phyloP scores from a whole-genome alignment of 2,329 filamentous ascomycete genomes.

The Calonectria multiphialidica region DNA sequence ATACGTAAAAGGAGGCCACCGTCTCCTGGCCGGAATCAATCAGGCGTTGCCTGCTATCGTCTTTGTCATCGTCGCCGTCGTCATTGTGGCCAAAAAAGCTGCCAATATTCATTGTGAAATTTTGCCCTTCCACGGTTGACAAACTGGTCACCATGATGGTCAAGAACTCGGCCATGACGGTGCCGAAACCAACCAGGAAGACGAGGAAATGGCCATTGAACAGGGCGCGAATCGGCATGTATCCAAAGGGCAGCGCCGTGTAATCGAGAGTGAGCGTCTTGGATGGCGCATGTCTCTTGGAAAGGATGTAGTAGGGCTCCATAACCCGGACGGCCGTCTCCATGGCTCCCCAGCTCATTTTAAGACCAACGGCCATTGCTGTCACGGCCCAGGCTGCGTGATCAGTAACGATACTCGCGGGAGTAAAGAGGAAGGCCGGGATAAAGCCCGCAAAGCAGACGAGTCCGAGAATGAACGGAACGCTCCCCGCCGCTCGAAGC shows the following conservation, averaged over 20 bases:
- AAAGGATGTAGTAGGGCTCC: constrained; percentile 80
- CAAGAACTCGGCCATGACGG: constrained; percentile 79
- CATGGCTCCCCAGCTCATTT: constrained; percentile 76
- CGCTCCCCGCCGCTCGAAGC: constrained; percentile 69
- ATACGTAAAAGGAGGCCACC: constrained; percentile 73
- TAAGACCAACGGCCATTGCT: constrained; percentile 73
- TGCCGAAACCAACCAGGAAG: constrained; percentile 76
- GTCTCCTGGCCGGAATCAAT: constrained; percentile 69
- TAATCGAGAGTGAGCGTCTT: constrained; percentile 79
- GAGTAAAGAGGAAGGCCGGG: constrained; percentile 72
- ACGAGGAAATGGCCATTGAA: constrained; percentile 75
- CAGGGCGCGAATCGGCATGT: constrained; percentile 71
- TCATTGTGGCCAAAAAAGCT: not conserved
- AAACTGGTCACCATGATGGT: constrained; percentile 78
- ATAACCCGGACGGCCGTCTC: constrained; percentile 80
- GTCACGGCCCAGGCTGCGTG: constrained; percentile 76
- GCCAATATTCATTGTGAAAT: constrained; percentile 59
- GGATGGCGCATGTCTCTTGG: constrained; percentile 72
- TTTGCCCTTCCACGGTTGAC: constrained; percentile 72
- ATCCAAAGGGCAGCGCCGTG: constrained; percentile 77
- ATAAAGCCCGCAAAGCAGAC: constrained; percentile 68
- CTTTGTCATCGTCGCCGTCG: constrained; percentile 21
- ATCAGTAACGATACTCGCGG: constrained; percentile 66
- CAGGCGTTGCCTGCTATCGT: constrained; percentile 33
- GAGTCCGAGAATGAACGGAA: constrained; percentile 72